Evolutionary conservation across 495 filamentous ascomycete species (phyloP), one percentile per base, ranked within the genome.

Genomic region (Talaromyces adpressus): DNA sequence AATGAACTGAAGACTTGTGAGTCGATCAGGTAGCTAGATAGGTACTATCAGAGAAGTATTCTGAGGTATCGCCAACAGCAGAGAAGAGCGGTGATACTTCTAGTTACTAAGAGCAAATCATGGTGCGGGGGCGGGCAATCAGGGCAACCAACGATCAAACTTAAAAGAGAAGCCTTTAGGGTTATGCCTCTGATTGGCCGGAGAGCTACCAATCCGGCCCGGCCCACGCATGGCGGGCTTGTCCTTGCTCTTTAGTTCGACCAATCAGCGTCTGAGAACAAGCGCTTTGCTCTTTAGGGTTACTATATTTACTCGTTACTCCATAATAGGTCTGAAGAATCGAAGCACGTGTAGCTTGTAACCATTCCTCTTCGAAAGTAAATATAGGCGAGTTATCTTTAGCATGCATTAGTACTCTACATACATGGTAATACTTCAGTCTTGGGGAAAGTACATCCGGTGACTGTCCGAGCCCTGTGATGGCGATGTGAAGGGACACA

Each of bases 321-420:
- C n/a, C n/a, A n/a, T n/a, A n/a, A n/a, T n/a, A 27, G 12, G 20
- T 54, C 52, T 56, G 52, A 56, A 56, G 52, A 56, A 56, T 56
- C 45, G 45, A 8, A 12, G 29, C 45, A 49, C 45, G 45, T 49
- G 45, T 20, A 47, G 41, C 41, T 47, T 5, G 36, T 16, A 41
- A 7, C 14, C 36, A 36, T 34, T 29, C 6, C 6, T 34, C 3
- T 34, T 9, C 3, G 32, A 34, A 34, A 14, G 41, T 1, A 49
- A 49, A 4, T n/a, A 56, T 9, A 25, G 53, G 53, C 45, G 45
- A 49, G 45, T 47, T 41, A 49, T 49, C 45, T 41, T 41, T 41
- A 41, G 36, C 36, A 41, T 41, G 5, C 36, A 41, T 14, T 12
- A 30, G 32, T 11, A 36, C 32, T 4, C 3, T n/a, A n/a, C 34